phyloP scores from a whole-genome alignment of 768 basidiomycete species.

The Mycena alexandri region DNA sequence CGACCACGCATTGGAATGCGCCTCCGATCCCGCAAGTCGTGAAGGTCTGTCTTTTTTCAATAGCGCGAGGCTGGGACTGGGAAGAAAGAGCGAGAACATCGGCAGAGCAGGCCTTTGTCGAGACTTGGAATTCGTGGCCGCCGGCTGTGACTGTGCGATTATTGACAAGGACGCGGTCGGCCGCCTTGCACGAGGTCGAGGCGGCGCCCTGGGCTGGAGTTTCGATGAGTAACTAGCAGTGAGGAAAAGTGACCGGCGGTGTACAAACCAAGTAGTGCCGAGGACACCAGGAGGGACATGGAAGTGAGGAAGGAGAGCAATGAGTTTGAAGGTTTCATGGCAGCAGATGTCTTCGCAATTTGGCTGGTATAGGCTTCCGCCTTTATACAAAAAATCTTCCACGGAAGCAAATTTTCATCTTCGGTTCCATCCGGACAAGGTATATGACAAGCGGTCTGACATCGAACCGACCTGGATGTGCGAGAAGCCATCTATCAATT shows the following conservation, averaged over 20 bases:
- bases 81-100: not conserved
- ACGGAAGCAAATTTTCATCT: not conserved
- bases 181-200: constrained; percentile 3
- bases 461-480: constrained; percentile 6
- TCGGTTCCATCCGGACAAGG: not conserved
- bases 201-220: constrained; percentile 4
- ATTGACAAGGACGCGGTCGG: constrained; percentile 13
- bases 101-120: constrained; percentile 26
- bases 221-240: not conserved
- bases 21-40: constrained; percentile 3
- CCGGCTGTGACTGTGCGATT: constrained; percentile 17
- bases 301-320: too few species aligned
- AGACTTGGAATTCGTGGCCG: constrained; percentile 22
- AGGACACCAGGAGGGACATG: too few species aligned
- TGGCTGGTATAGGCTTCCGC: too few species aligned
- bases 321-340: too few species aligned
- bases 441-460: not conserved
- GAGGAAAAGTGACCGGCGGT: not conserved
- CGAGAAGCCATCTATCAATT: constrained; percentile 1
- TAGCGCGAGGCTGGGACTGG: not conserved
- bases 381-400: too few species aligned
- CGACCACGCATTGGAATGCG: not conserved
- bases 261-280: constrained; percentile 9
- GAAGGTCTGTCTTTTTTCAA: constrained; percentile 10
- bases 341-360: too few species aligned